A percentile compares a stretch with the other conserved stretches of the same genome.
Conservation (phyloP, 2,329 filamentous ascomycete genomes). For the Leptographium galeiforme region DNA sequence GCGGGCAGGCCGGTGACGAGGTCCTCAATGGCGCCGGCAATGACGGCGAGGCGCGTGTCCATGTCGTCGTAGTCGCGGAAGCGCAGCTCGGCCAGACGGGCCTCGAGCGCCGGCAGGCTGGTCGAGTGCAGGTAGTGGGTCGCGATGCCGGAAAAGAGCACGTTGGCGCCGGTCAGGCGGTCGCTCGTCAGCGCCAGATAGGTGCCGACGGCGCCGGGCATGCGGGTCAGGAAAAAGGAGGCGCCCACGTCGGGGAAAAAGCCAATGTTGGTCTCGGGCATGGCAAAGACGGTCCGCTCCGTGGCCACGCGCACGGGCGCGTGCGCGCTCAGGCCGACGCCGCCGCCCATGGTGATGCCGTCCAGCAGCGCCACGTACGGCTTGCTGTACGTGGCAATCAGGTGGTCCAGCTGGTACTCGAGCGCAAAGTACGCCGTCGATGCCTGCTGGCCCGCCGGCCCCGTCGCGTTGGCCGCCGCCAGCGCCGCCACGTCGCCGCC, state of each 20-base stretch:
- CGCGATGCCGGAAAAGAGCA: slow-evolving; percentile 81
- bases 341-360: slow-evolving; percentile 95
- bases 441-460: slow-evolving; percentile 54
- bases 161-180: slow-evolving; percentile 66
- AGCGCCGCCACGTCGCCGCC: slow-evolving; percentile 81
- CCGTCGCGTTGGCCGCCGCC: slow-evolving; percentile 57
- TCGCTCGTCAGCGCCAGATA: slow-evolving; percentile 91
- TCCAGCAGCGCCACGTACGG: slow-evolving; percentile 95
- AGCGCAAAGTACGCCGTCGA: slow-evolving; percentile 81
- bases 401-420: slow-evolving; percentile 92
- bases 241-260: slow-evolving; percentile 98
- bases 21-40: slow-evolving; percentile 85
- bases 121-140: slow-evolving; percentile 95
- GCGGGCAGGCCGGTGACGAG: slow-evolving; percentile 76
- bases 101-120: slow-evolving; percentile 65
- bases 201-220: slow-evolving; percentile 76
- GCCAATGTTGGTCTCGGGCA: slow-evolving; percentile 96
- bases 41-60: slow-evolving; percentile 50
- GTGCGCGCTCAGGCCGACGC: slow-evolving; percentile 86
- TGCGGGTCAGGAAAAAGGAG: slow-evolving; percentile 85
- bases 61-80: slow-evolving; percentile 67
- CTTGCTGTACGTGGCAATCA: slow-evolving; percentile 86
- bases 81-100: slow-evolving; percentile 73
- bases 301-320: slow-evolving; percentile 94
- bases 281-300: slow-evolving; percentile 88